Percentiles rank a stretch among this genome's conserved stretches.
Conservation (phyloP, 2,329 filamentous ascomycete genomes). For the Lachnellula suecica region DNA sequence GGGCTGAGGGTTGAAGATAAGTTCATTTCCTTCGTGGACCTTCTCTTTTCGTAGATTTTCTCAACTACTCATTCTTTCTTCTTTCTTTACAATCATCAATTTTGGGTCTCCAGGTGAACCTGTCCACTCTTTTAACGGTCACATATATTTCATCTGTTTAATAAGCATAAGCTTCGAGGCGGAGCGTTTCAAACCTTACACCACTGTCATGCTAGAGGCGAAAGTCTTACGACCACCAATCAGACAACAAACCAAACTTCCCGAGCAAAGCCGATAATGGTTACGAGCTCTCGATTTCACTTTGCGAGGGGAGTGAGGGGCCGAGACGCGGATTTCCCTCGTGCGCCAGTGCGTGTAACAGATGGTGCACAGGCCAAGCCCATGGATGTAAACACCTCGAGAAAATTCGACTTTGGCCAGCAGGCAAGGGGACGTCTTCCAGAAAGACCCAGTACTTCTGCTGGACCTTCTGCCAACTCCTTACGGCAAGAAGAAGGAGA, state of each 20-base stretch:
- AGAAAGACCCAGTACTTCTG: slow-evolving; percentile 31
- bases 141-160: slow-evolving; percentile 10
- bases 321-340: slow-evolving; percentile 28
- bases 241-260: slow-evolving; percentile 10
- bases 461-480: slow-evolving; percentile 22
- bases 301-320: slow-evolving; percentile 20
- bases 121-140: slow-evolving; percentile 30
- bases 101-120: slow-evolving; percentile 32
- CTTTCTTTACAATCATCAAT: slow-evolving; percentile 7
- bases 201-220: slow-evolving; percentile 2
- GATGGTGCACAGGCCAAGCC: slow-evolving; percentile 28
- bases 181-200: slow-evolving; percentile 22
- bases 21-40: slow-evolving; percentile 6
- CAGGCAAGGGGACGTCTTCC: slow-evolving; percentile 20
- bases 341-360: slow-evolving; percentile 30
- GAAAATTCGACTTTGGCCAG: slow-evolving; percentile 20
- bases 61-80: slow-evolving; percentile 10
- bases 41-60: slow-evolving; percentile 21
- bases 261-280: slow-evolving; percentile 17
- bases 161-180: slow-evolving; percentile 19
- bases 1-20: slow-evolving; percentile 4
- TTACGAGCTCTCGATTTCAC: background rate
- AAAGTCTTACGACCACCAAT: slow-evolving; percentile 15
- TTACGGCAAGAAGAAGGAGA: slow-evolving; percentile 20
- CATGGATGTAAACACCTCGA: slow-evolving; percentile 12